phyloP scores from a whole-genome alignment of 2,329 filamentous ascomycete species.

The Leptoxyphium fumago region DNA sequence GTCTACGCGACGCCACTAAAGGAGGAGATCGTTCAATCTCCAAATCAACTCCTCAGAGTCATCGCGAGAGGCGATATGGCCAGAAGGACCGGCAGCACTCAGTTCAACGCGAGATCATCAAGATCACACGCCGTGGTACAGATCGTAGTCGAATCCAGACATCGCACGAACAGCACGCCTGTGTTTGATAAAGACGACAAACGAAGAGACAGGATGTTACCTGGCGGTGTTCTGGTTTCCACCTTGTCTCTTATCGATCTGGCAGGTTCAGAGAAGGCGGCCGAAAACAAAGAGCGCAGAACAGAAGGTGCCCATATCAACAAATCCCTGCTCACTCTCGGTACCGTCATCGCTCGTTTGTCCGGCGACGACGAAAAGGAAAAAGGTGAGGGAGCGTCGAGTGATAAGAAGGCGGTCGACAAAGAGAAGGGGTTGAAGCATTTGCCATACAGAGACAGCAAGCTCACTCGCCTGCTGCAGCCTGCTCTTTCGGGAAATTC shows the following conservation, averaged over 20 bases:
- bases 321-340: conserved; percentile 87
- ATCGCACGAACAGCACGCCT: conserved; percentile 44
- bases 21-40: conserved; percentile 96
- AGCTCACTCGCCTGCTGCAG: conserved; percentile 83
- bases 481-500: conserved; percentile 86
- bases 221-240: conserved; percentile 86
- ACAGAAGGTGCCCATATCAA: conserved; percentile 97
- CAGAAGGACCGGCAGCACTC: conserved; percentile 79
- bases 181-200: conserved; percentile 44
- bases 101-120: conserved; percentile 92
- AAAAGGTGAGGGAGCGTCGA: conserved; percentile 47
- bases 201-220: conserved; percentile 44
- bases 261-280: conserved; percentile 89
- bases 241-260: conserved; percentile 92
- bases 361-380: conserved; percentile 84
- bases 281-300: conserved; percentile 83
- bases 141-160: conserved; percentile 93
- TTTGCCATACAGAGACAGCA: conserved; percentile 92
- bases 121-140: conserved; percentile 97
- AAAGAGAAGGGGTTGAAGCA: conserved; percentile 62
- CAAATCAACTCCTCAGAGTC: conserved; percentile 83
- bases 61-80: conserved; percentile 90
- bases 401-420: conserved; percentile 30
- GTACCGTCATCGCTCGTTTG: conserved; percentile 87
- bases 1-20: conserved; percentile 94